Evolutionary conservation across 2,329 filamentous ascomycete genomes (phyloP).

Genomic region (Tolypocladium album): DNA sequence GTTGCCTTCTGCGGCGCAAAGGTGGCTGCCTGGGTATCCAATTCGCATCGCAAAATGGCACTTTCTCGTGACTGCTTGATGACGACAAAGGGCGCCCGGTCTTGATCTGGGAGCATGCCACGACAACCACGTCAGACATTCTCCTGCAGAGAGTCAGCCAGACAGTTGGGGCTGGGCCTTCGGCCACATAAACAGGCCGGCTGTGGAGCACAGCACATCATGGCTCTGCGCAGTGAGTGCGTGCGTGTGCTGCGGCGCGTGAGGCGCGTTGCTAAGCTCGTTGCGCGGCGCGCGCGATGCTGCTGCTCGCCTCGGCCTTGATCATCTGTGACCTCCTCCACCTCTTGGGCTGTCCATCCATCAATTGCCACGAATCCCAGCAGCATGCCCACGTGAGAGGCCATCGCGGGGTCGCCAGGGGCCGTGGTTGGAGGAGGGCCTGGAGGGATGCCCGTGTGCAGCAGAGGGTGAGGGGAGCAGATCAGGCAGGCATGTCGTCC

Average conservation of each 20-base stretch:
- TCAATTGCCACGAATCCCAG: constrained; percentile 5
- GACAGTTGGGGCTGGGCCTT: neutral
- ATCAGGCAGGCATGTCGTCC: neutral
- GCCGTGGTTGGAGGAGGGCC: constrained; percentile 3
- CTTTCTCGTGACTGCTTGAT: neutral
- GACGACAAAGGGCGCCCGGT: neutral
- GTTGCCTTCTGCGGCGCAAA: neutral
- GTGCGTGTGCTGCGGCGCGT: neutral
- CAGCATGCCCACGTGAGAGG: constrained; percentile 7
- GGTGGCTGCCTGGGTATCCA: neutral
- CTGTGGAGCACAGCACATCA: neutral
- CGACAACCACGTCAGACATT: neutral
- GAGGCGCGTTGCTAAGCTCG: neutral
- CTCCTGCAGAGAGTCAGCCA: neutral
- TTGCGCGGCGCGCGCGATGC: neutral
- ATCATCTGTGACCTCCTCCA: neutral
- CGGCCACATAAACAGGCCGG: neutral
- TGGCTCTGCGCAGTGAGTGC: neutral
- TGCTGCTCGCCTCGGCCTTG: neutral
- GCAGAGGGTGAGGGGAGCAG: neutral
- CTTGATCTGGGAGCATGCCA: neutral
- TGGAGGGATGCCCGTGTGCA: neutral
- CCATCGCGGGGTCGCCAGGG: constrained; percentile 5
- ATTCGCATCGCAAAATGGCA: neutral
- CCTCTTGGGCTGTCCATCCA: constrained; percentile 3